Conservation (phyloP, 805 yeast genomes). For the Barnettozyma botsteinii region DNA sequence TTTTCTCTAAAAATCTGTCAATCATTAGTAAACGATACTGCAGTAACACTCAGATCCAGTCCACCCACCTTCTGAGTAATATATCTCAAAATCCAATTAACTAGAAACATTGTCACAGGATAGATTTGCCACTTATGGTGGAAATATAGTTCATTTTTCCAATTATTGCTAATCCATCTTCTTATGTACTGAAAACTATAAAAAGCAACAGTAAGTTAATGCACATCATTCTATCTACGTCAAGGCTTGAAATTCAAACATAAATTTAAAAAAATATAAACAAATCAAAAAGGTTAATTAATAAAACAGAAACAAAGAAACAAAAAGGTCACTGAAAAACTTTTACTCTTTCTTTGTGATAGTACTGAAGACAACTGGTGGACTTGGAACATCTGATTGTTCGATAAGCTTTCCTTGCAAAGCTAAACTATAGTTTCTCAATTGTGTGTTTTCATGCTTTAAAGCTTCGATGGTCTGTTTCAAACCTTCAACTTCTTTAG, state of each 20-base stretch:
- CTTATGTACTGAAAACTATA: too few relatives aligned
- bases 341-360: conserved; percentile 12
- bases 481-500: conserved; percentile 55
- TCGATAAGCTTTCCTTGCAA: conserved; percentile 64
- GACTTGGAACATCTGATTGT: conserved; percentile 37
- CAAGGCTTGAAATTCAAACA: too few relatives aligned
- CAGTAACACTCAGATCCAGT: too few relatives aligned
- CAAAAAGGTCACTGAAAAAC: too few relatives aligned
- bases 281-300: too few relatives aligned
- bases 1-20: conserved; percentile 28
- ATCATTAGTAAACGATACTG: not conserved
- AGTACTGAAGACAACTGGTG: conserved; percentile 26
- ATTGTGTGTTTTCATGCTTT: conserved; percentile 61
- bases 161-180: too few relatives aligned
- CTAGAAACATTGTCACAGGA: conserved; percentile 15
- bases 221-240: too few relatives aligned
- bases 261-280: too few relatives aligned
- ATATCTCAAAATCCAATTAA: conserved; percentile 20
- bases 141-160: too few relatives aligned
- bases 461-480: conserved; percentile 62
- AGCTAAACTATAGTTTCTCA: conserved; percentile 66
- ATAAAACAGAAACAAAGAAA: not conserved
- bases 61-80: conserved; percentile 20
- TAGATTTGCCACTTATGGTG: too few relatives aligned
- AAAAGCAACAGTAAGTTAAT: too few relatives aligned